phyloP scores from a whole-genome alignment of 164 flowering plant species.

The Tinospora cordifolia region DNA sequence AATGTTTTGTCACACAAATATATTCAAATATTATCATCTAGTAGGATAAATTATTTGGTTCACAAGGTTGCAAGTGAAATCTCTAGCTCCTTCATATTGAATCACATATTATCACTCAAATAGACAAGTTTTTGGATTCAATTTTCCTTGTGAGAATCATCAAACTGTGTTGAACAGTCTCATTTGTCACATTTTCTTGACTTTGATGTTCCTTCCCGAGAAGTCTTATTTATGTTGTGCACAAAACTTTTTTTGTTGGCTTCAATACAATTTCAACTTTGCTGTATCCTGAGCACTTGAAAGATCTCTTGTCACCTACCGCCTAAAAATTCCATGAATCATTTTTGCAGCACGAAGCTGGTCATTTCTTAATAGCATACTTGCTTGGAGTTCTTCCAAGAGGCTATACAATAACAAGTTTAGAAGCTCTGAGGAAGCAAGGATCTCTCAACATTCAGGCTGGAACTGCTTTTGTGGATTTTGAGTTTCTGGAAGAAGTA shows the following conservation, averaged over 20 bases:
- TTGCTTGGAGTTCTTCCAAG: slow-evolving; percentile 84
- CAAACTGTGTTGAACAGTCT: neutral
- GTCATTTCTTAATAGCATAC: slow-evolving; percentile 89
- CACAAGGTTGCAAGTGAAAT: neutral
- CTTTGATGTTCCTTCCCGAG: neutral
- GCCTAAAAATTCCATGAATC: neutral
- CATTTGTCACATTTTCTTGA: no score
- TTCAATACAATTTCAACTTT: neutral
- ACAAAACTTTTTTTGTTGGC: no score
- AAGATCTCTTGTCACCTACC: neutral
- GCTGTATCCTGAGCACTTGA: slow-evolving; percentile 1
- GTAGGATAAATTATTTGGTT: neutral
- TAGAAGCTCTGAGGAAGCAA: slow-evolving; percentile 69
- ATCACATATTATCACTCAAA: neutral
- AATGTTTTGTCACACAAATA: neutral
- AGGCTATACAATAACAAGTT: slow-evolving; percentile 69
- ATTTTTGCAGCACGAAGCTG: slow-evolving; percentile 86
- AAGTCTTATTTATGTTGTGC: neutral
- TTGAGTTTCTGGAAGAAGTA: slow-evolving; percentile 85
- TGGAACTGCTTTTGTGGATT: slow-evolving; percentile 91
- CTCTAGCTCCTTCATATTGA: no score
- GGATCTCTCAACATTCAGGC: slow-evolving; percentile 96
- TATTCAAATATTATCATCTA: no score
- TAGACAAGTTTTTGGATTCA: neutral
- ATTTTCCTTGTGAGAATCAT: neutral